Evolutionary conservation across 257 asterid species (phyloP).

Genomic region (Petunia secreta): DNA sequence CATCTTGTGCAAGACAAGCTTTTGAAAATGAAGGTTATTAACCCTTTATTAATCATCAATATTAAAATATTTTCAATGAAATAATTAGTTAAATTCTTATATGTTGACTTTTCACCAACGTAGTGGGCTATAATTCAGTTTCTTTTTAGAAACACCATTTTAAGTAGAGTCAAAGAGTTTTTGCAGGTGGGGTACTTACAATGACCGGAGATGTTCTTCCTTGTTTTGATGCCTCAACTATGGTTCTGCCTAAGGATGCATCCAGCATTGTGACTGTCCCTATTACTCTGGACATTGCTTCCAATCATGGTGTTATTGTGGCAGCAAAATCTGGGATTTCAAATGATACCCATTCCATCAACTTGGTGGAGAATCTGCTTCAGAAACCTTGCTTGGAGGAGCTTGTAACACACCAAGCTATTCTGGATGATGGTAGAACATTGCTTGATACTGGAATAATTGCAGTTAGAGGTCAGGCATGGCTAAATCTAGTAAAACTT

Average conservation of each 20-base stretch:
- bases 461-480: slow-evolving; percentile 91
- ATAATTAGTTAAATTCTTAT: not conserved
- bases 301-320: slow-evolving; percentile 95
- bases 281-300: slow-evolving; percentile 87
- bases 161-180: slow-evolving; percentile 22
- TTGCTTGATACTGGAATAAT: slow-evolving; percentile 95
- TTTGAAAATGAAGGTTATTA: slow-evolving; percentile 72
- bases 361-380: slow-evolving; percentile 80
- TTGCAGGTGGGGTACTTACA: slow-evolving; percentile 85
- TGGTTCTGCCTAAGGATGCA: slow-evolving; percentile 88
- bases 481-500: slow-evolving; percentile 81
- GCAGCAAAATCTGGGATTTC: slow-evolving; percentile 58
- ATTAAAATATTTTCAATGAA: not conserved
- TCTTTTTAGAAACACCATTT: slow-evolving; percentile 30
- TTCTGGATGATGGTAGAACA: slow-evolving; percentile 89
- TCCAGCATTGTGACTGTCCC: slow-evolving; percentile 91
- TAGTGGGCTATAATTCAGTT: slow-evolving; percentile 4
- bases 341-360: slow-evolving; percentile 45
- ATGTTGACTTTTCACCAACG: not conserved
- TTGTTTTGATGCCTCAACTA: slow-evolving; percentile 90
- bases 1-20: slow-evolving; percentile 92
- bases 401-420: slow-evolving; percentile 70
- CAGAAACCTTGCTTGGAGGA: slow-evolving; percentile 87
- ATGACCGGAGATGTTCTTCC: slow-evolving; percentile 99
- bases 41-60: slow-evolving; percentile 28